A percentile compares a stretch with the other conserved stretches of the same genome.
These are phyloP conservation scores for Graphium sp. DNA, from an alignment of 2,329 filamentous ascomycete genomes.

Conservation along the genomic window DNA sequence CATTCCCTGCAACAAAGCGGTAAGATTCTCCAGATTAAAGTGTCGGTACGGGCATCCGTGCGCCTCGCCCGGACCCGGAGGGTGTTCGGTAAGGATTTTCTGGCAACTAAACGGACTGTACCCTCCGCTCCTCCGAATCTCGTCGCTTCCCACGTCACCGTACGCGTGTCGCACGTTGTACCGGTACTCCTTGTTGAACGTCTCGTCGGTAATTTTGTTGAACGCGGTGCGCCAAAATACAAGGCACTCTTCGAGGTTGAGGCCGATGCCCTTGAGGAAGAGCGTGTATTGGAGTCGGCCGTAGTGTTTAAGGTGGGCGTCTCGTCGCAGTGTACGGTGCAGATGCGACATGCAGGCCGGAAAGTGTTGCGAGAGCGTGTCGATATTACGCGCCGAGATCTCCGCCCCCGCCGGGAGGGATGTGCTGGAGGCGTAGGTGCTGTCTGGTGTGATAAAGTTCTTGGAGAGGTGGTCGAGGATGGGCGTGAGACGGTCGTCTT, in stretches of 20 bases:
- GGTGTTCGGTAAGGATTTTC: conserved; percentile 80
- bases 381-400: conserved; percentile 65
- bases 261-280: conserved; percentile 89
- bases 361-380: conserved; percentile 65
- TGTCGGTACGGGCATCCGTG: conserved; percentile 97
- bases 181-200: conserved; percentile 92
- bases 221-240: conserved; percentile 84
- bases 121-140: conserved; percentile 69
- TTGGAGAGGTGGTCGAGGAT: conserved; percentile 69
- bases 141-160: conserved; percentile 86
- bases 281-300: conserved; percentile 88
- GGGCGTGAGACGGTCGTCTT: conserved; percentile 74
- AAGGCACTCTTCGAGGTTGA: conserved; percentile 81
- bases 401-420: conserved; percentile 49
- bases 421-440: conserved; percentile 51
- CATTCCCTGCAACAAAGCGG: conserved; percentile 55
- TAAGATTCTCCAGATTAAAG: conserved; percentile 76
- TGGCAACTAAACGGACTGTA: conserved; percentile 91
- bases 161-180: conserved; percentile 96
- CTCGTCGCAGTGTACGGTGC: conserved; percentile 70
- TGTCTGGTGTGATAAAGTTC: conserved; percentile 86
- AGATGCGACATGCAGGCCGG: conserved; percentile 90
- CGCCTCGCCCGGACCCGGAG: conserved; percentile 70
- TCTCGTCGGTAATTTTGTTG: conserved; percentile 76
- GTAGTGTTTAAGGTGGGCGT: conserved; percentile 83